Evolutionary conservation across 805 yeast genomes (phyloP).

Genomic region (Candida sakaeoensis): DNA sequence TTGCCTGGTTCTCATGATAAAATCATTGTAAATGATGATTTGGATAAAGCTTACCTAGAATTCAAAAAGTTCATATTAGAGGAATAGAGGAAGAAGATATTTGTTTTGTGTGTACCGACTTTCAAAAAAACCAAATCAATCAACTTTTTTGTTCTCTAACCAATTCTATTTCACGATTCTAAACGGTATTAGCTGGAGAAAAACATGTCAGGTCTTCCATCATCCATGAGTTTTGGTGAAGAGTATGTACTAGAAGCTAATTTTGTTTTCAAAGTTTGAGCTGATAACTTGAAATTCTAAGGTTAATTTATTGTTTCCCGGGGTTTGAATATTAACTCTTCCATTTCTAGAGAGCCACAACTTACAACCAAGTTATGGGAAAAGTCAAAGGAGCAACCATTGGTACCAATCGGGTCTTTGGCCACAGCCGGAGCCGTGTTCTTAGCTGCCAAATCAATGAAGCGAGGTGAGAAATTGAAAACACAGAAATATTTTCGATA

Average conservation of each 20-base stretch:
- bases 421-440: slow-evolving; percentile 79
- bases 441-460: slow-evolving; percentile 72
- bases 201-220: slow-evolving; percentile 7
- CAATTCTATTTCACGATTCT: no score
- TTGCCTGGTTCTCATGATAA: slow-evolving; percentile 88
- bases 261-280: no score
- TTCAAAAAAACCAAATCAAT: neutral
- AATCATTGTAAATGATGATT: slow-evolving; percentile 84
- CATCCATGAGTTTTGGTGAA: slow-evolving; percentile 8
- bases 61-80: slow-evolving; percentile 69
- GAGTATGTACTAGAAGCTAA: no score
- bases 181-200: no score
- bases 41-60: slow-evolving; percentile 82
- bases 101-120: neutral
- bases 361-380: slow-evolving; percentile 54
- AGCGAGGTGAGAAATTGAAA: slow-evolving; percentile 63
- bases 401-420: slow-evolving; percentile 79
- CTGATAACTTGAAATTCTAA: no score
- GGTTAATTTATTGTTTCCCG: neutral
- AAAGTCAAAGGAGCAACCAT: slow-evolving; percentile 80
- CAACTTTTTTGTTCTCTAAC: neutral
- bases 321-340: slow-evolving; percentile 13
- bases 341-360: slow-evolving; percentile 28
- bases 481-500: slow-evolving; percentile 88
- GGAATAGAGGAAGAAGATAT: neutral